Base-by-base conservation (phyloP, 2,329 filamentous ascomycete genomes). In the Neodidymelliopsis sp. region DNA sequence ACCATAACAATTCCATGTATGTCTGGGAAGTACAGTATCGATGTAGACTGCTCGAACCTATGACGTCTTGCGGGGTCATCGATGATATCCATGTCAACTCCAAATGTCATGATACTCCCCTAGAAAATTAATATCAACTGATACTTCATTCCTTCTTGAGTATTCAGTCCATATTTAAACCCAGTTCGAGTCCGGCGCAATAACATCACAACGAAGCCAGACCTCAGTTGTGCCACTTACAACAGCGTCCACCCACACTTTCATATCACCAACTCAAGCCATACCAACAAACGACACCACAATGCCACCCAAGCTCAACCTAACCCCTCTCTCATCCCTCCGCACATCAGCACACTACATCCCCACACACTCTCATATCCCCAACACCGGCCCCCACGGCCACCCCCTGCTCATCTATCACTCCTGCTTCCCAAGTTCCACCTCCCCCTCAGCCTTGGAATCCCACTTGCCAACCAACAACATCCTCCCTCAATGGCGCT, bases 321-420 rank as follows among this genome's bases (percentile, higher is more conserved):
- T 79, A 60, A 75, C 74, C 7, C 72, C 80, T 11, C 71, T 84
- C 12, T 70, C 75, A 23, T 72, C 80, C 3, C 77, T 89, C 47
- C 73, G 73, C 22, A 74, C 88, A n/a, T 81, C 81, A 27, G 77
- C 74, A 13, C 79, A 86, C 65, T 74, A 78, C 19, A 88, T 90
- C 49, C 81, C 84, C 4, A 72, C 79, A 10, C 79, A 84, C 68
- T 67, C 71, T 19, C 72, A 77, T 4, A 77, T 84, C 25, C 86
- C 87, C 15, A 90, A 90, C 67, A 87, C 84, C 28, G 83, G 81
- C 4, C 79, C 87, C 44, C 82, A 85, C 62, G 72, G 79, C 44
- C 84, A 84, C 54, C 85, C 86, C 0, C 77, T 90, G 19, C 66
- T 88, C 33, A 84, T 89, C 66, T 89, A 89, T 71, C 84, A 85